Evolutionary conservation across 768 basidiomycete genomes (phyloP).

Genomic region (Suillus spraguei): DNA sequence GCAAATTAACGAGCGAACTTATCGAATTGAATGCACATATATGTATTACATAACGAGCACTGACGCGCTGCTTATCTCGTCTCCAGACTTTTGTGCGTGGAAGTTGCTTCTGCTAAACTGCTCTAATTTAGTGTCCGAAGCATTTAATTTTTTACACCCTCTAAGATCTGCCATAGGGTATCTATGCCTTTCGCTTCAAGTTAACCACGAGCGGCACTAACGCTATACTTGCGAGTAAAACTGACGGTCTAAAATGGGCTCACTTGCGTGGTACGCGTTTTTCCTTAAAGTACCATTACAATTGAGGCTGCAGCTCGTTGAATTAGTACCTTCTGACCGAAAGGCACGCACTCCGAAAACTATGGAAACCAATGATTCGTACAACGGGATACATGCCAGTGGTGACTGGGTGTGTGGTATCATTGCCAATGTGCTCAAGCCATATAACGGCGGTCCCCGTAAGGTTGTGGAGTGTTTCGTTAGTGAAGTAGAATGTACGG

Average conservation of each 20-base stretch:
- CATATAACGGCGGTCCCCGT: background rate
- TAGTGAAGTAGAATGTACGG: background rate
- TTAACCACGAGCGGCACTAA: background rate
- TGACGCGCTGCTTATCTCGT: background rate
- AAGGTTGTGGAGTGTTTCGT: background rate
- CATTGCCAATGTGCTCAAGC: background rate
- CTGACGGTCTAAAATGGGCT: background rate
- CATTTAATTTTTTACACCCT: background rate
- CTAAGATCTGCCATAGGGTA: too few relatives aligned
- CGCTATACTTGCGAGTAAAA: background rate
- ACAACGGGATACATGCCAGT: background rate
- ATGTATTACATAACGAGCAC: background rate
- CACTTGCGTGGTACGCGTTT: background rate
- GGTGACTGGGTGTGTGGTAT: background rate
- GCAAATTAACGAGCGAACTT: background rate
- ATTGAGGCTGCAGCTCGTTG: background rate
- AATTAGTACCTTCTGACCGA: background rate
- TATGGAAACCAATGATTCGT: too few relatives aligned
- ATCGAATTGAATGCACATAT: background rate
- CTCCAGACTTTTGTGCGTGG: background rate
- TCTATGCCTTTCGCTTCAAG: background rate
- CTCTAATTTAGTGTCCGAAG: background rate
- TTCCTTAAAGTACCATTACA: background rate
- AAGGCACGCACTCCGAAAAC: too few relatives aligned
- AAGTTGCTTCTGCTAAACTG: background rate